Percentiles rank a stretch among this genome's conserved stretches.
phyloP scores from a whole-genome alignment of 768 basidiomycete genomes.

The Amanita muscaria region DNA sequence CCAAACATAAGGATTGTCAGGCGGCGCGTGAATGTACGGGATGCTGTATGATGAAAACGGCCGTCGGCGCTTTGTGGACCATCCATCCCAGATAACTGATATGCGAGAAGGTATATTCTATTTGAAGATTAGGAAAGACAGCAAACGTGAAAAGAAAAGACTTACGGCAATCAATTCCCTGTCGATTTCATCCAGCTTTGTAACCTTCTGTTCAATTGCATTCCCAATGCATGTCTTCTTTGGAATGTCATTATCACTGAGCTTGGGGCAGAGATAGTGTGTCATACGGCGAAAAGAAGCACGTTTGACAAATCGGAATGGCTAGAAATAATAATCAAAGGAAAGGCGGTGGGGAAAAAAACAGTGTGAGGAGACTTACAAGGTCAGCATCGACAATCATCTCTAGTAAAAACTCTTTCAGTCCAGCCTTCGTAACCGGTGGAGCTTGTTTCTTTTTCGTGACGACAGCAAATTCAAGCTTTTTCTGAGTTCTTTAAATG shows the following conservation, averaged over 20 bases:
- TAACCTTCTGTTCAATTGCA: conserved; percentile 8
- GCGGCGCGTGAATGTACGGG: conserved; percentile 9
- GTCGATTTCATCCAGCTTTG: conserved; percentile 11
- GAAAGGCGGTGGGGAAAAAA: not conserved
- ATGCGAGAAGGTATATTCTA: conserved; percentile 9
- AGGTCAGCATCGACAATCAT: conserved; percentile 14
- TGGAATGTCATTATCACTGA: conserved; percentile 11
- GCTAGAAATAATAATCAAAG: conserved; percentile 4
- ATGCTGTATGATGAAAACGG: conserved; percentile 11
- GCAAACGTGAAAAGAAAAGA: too few species aligned
- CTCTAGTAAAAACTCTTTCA: conserved; percentile 13
- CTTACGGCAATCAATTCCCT: conserved; percentile 7
- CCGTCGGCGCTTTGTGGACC: conserved; percentile 10
- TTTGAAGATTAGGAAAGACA: not conserved
- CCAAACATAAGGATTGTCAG: conserved; percentile 8
- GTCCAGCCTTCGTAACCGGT: conserved; percentile 8
- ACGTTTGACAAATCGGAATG: conserved; percentile 14
- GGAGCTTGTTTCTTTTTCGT: conserved; percentile 2
- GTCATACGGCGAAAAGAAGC: conserved; percentile 6
- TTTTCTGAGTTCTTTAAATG: not conserved
- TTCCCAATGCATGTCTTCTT: conserved; percentile 9
- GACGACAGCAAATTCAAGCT: not conserved
- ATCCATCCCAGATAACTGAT: conserved; percentile 12
- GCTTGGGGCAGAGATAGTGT: conserved; percentile 7
- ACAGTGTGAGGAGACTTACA: conserved; percentile 6